Conservation (phyloP, 352 stramenopile species). For the Phytopythium oedochilum region DNA sequence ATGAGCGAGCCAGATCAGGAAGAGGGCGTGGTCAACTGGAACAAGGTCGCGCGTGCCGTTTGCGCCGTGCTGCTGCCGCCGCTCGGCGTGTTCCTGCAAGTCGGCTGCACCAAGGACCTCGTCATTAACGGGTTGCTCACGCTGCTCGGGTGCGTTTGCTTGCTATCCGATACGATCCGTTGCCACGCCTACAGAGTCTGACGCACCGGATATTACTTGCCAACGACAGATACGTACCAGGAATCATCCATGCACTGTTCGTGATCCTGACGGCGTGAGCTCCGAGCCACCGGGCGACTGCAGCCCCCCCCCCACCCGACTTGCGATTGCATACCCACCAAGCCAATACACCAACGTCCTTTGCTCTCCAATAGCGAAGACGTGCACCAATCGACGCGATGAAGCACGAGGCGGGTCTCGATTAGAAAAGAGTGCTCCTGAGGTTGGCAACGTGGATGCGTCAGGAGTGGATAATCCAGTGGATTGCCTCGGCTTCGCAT, state of each 20-base stretch:
- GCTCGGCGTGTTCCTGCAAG: conserved; percentile 51
- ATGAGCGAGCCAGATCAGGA: neutral
- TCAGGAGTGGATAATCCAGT: no score
- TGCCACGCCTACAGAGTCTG: no score
- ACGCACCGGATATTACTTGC: no score
- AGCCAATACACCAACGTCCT: no score
- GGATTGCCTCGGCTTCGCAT: conserved; percentile 56
- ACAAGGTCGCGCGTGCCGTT: conserved; percentile 40
- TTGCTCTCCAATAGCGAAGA: no score
- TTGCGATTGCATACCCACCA: neutral
- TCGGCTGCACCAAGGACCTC: conserved; percentile 52
- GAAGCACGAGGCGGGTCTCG: no score
- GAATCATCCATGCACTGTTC: conserved; percentile 60
- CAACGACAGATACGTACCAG: conserved; percentile 62
- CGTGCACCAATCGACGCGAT: no score
- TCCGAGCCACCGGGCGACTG: neutral
- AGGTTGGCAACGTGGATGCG: no score
- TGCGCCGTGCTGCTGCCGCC: conserved; percentile 47
- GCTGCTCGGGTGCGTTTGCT: conserved; percentile 31
- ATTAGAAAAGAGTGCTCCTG: no score
- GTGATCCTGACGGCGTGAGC: conserved; percentile 25
- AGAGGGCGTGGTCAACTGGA: conserved; percentile 19
- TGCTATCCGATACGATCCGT: conserved; percentile 4
- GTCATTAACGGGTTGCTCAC: conserved; percentile 67
- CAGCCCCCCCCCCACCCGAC: no score